Conservation (phyloP, 1,139 yeast species). For the Kodamaea derodonti region DNA sequence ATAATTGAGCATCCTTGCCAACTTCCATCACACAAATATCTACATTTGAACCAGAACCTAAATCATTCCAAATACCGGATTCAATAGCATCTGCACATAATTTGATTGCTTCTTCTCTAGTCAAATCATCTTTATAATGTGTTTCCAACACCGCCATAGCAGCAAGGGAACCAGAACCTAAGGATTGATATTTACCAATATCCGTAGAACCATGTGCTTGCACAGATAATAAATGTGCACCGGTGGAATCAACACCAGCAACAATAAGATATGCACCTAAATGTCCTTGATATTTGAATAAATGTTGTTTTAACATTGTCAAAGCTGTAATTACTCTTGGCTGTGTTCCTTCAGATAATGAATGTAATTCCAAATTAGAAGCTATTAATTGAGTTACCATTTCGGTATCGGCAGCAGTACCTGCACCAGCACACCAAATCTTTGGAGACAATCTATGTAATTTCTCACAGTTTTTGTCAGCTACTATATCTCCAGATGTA, state of each 20-base stretch:
- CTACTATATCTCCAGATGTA: slow-evolving; percentile 92
- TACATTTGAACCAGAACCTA: slow-evolving; percentile 97
- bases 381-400: slow-evolving; percentile 91
- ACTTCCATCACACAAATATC: slow-evolving; percentile 95
- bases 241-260: slow-evolving; percentile 96
- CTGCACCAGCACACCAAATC: slow-evolving; percentile 99
- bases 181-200: slow-evolving; percentile 85
- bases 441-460: slow-evolving; percentile 86
- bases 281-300: slow-evolving; percentile 95
- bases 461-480: slow-evolving; percentile 97
- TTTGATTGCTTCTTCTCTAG: slow-evolving; percentile 82
- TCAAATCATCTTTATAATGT: slow-evolving; percentile 74
- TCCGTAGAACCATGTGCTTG: slow-evolving; percentile 99
- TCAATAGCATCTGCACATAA: slow-evolving; percentile 91
- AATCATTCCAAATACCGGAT: slow-evolving; percentile 98
- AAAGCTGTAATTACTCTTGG: slow-evolving; percentile 94
- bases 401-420: slow-evolving; percentile 99
- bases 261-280: slow-evolving; percentile 95
- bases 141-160: slow-evolving; percentile 97
- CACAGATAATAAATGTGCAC: slow-evolving; percentile 85
- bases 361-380: slow-evolving; percentile 85
- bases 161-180: slow-evolving; percentile 97
- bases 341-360: slow-evolving; percentile 74
- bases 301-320: slow-evolving; percentile 90
- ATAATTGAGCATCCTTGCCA: slow-evolving; percentile 79